These are phyloP conservation scores for Plenodomus biglobosus DNA, from an alignment of 2,329 filamentous ascomycete species.

Conservation along the genomic window DNA sequence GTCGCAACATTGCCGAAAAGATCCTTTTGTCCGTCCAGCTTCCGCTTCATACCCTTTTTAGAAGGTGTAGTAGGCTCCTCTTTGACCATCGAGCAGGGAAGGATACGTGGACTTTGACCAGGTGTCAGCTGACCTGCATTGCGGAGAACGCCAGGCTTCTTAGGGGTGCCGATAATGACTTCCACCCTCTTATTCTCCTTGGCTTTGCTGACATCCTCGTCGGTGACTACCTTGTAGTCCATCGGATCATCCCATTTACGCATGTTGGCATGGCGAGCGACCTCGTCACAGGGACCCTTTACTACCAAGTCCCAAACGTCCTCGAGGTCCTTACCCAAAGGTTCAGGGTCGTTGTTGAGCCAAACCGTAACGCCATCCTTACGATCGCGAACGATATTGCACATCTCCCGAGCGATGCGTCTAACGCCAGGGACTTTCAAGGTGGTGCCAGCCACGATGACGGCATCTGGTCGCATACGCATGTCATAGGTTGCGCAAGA, in stretches of 20 bases:
- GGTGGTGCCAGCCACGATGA: constrained; percentile 93
- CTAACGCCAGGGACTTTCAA: constrained; percentile 93
- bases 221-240: constrained; percentile 38
- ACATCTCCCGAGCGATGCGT: constrained; percentile 87
- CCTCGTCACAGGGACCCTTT: constrained; percentile 81
- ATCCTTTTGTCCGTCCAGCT: constrained; percentile 26
- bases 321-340: constrained; percentile 79
- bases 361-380: constrained; percentile 86
- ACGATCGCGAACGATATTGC: constrained; percentile 77
- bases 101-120: constrained; percentile 39
- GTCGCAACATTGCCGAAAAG: constrained; percentile 25
- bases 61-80: constrained; percentile 35
- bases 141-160: constrained; percentile 30
- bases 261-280: constrained; percentile 71
- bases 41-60: constrained; percentile 38
- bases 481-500: constrained; percentile 86
- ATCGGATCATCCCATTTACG: constrained; percentile 58
- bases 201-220: constrained; percentile 36
- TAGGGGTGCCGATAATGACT: constrained; percentile 40
- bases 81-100: constrained; percentile 24
- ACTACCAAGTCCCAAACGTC: constrained; percentile 93
- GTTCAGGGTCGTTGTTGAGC: constrained; percentile 89
- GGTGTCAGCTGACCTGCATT: constrained; percentile 41
- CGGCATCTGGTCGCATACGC: constrained; percentile 80
- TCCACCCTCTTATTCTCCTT: constrained; percentile 36